Evolutionary conservation across 495 filamentous ascomycete genomes (phyloP).

Genomic region (Penicillium bialowiezense): DNA sequence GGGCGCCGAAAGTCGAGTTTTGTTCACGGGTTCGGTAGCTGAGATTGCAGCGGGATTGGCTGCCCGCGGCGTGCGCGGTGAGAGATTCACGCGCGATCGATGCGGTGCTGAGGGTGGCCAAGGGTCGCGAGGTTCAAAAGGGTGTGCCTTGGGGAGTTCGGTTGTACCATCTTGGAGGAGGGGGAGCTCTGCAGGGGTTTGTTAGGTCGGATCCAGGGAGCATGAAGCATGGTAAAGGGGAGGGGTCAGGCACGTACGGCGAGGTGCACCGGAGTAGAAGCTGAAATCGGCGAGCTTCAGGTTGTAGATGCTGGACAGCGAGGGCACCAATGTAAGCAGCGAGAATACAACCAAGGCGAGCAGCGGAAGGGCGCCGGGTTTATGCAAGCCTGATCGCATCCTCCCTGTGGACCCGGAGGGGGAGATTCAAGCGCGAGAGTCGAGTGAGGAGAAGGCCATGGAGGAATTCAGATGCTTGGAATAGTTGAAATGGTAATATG

Average conservation of each 20-base stretch:
- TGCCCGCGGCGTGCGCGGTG: constrained; percentile 8
- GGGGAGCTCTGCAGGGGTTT: constrained; percentile 14
- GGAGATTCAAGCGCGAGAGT: constrained; percentile 1
- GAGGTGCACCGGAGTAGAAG: constrained; percentile 20
- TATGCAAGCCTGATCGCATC: constrained; percentile 41
- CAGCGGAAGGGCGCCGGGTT: constrained; percentile 40
- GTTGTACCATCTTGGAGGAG: constrained; percentile 21
- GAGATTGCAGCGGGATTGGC: constrained; percentile 6
- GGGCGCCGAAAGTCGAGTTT: constrained; percentile 17
- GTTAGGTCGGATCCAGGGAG: no score
- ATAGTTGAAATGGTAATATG: not conserved
- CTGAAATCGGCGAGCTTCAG: constrained; percentile 30
- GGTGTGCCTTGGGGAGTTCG: constrained; percentile 6
- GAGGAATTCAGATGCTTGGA: constrained; percentile 1
- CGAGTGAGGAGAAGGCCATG: constrained; percentile 18
- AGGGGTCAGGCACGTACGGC: constrained; percentile 24
- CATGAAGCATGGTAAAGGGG: no score
- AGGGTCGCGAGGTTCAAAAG: constrained; percentile 10
- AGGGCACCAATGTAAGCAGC: constrained; percentile 36
- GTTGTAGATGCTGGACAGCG: constrained; percentile 32
- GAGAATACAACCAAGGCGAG: constrained; percentile 36
- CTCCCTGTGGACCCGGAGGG: constrained; percentile 18
- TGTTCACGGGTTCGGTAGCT: constrained; percentile 21
- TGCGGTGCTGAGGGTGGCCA: constrained; percentile 12
- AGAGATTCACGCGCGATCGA: constrained; percentile 14